Percentiles rank a stretch among this genome's conserved stretches.
Evolutionary conservation across 1,139 yeast species (phyloP).

Genomic region (Suhomyces panamericanus): DNA sequence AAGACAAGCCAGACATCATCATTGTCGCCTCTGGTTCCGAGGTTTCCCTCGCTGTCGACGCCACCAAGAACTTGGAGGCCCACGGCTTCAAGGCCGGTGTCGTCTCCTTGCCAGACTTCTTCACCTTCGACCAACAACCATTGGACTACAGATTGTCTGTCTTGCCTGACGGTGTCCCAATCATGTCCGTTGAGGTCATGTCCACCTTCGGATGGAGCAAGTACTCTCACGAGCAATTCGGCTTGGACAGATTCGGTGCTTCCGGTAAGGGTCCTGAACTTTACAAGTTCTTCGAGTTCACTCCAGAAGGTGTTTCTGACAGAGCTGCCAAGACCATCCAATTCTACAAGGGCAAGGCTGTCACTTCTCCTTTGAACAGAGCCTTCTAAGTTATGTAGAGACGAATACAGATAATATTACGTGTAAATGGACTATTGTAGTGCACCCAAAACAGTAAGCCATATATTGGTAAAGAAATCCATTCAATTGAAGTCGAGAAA

Average conservation of each 20-base stretch:
- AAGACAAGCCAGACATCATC: slow-evolving; percentile 70
- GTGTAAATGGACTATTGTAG: slow-evolving; percentile 4
- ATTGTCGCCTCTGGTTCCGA: slow-evolving; percentile 96
- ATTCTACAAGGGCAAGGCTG: slow-evolving; percentile 76
- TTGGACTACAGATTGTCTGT: slow-evolving; percentile 78
- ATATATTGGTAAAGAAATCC: not conserved
- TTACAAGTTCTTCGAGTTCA: slow-evolving; percentile 85
- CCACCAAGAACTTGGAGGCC: slow-evolving; percentile 60
- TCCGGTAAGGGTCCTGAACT: slow-evolving; percentile 89
- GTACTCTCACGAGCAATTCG: slow-evolving; percentile 96
- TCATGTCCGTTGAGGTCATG: slow-evolving; percentile 92
- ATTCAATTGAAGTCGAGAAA: too few relatives aligned
- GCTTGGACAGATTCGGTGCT: slow-evolving; percentile 95
- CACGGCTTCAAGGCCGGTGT: slow-evolving; percentile 76
- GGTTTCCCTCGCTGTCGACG: slow-evolving; percentile 80
- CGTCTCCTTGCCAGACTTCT: slow-evolving; percentile 92
- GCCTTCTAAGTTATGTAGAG: slow-evolving; percentile 54
- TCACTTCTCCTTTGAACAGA: slow-evolving; percentile 74
- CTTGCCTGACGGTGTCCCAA: slow-evolving; percentile 93
- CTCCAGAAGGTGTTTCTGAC: slow-evolving; percentile 88
- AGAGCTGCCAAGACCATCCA: slow-evolving; percentile 80
- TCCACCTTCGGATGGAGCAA: slow-evolving; percentile 91
- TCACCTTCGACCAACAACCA: slow-evolving; percentile 83
- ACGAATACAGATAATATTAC: slow-evolving; percentile 1
- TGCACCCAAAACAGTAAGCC: not conserved